A percentile compares a stretch with the other conserved stretches of the same genome.
Evolutionary conservation across 1,284 basidiomycete genomes (phyloP).

Genomic region (Cystobasidium pallidum): DNA sequence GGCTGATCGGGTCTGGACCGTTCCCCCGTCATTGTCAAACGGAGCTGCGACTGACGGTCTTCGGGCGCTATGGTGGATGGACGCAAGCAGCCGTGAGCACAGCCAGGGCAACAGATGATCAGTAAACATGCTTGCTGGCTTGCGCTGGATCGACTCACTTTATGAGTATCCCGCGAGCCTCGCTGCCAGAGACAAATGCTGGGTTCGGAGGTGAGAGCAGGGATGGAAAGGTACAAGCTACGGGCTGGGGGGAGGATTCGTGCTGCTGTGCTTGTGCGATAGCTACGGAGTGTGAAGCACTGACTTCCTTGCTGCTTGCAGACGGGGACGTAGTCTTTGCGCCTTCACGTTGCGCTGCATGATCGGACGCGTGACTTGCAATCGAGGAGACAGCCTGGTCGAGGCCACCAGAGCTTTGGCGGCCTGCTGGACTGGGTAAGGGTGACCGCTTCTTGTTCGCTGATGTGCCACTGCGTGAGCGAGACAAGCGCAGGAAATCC

Average conservation of each 20-base stretch:
- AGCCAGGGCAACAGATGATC: not conserved
- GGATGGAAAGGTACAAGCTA: constrained; percentile 40
- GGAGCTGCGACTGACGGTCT: constrained; percentile 6
- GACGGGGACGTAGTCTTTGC: not conserved
- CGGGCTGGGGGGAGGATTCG: not conserved
- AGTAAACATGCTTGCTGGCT: not conserved
- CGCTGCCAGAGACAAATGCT: constrained; percentile 40
- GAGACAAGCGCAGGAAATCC: constrained; percentile 25
- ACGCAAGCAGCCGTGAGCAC: not conserved
- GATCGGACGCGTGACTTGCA: constrained; percentile 16
- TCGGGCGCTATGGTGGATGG: constrained; percentile 24
- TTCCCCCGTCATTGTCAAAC: not conserved
- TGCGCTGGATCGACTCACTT: constrained; percentile 22
- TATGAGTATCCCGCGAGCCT: constrained; percentile 39
- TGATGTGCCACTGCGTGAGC: constrained; percentile 21
- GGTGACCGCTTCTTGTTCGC: constrained; percentile 25
- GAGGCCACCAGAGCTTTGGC: not conserved
- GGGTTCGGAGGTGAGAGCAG: constrained; percentile 42
- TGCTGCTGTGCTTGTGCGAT: not conserved
- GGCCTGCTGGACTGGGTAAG: constrained; percentile 7
- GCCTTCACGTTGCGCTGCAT: constrained; percentile 5
- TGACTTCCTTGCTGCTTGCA: not conserved
- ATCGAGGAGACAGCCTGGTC: not conserved
- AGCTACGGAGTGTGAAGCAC: not conserved
- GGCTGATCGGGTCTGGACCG: constrained; percentile 21